Evolutionary conservation across 169 alveolate species (phyloP), one percentile per base, ranked within the genome.

Genomic region (Theileria parva): DNA sequence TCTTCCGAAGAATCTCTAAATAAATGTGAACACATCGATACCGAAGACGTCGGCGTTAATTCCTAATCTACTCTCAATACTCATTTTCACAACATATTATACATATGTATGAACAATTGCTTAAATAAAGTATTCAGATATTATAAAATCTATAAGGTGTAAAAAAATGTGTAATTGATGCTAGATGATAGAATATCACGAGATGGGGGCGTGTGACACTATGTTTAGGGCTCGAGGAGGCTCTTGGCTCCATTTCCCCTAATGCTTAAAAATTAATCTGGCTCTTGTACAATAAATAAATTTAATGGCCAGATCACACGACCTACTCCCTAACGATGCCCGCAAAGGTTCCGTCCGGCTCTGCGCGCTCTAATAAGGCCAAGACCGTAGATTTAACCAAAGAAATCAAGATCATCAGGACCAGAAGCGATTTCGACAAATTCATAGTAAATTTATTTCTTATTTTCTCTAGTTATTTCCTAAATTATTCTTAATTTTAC

Each of bases 371-470:
- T 25, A 61, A n/a, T 55, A 83, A 76, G 57, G 72, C 78, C 17
- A 83, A 83, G 72, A 79, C 79, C 65, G 78, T 83, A n/a, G 80
- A 83, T 32, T 44, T 83, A 50, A 83, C 89, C 27, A 19, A 76
- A 55, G 67, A 50, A 37, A 77, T 83, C 32, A 48, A 19, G 44
- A 83, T 83, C 34, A 37, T 83, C 34, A 57, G 89, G 27, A 30
- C 89, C n/a, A 51, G 80, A 11, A n/a, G 65, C 59, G 86, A 75
- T 19, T 83, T 83, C 44, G 86, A 83, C 77, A 37, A 55, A 12
- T 83, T 83, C 53, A 21, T 83, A 53, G 89, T 83, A 77, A 37
- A 75, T 63, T 28, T 28, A 21, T 12, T 13, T 9, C 53, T 44
- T 44, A 44, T 44, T 44, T 44, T 11, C 12, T 44, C 53, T 11